Evolutionary conservation across 305 asterid species (phyloP).

Genomic region (Fraxinus platypoda): DNA sequence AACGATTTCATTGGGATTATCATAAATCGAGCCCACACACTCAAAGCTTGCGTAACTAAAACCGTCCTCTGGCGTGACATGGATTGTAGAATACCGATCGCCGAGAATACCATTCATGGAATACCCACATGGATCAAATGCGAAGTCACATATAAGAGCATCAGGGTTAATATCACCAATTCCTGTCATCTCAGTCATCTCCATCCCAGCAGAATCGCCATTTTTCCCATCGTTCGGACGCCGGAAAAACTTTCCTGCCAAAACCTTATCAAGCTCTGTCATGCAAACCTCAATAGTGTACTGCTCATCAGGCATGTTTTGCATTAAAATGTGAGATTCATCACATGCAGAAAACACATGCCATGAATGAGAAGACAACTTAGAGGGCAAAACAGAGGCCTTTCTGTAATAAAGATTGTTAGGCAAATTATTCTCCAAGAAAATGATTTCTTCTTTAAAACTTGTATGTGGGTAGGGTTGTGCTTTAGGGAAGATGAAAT

Average conservation of each 20-base stretch:
- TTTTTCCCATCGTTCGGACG: constrained; percentile 38
- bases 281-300: constrained; percentile 38
- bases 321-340: constrained; percentile 13
- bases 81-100: constrained; percentile 44
- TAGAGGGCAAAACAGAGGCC: constrained; percentile 40
- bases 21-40: constrained; percentile 46
- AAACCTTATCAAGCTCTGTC: constrained; percentile 51
- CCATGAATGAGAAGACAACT: constrained; percentile 46
- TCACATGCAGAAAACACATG: constrained; percentile 57
- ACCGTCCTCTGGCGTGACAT: constrained; percentile 44
- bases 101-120: constrained; percentile 64
- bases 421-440: constrained; percentile 45
- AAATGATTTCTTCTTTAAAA: constrained; percentile 47
- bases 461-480: constrained; percentile 38
- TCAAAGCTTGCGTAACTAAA: constrained; percentile 46
- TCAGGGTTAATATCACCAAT: constrained; percentile 41
- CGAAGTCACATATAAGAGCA: constrained; percentile 58
- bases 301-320: constrained; percentile 10
- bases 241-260: constrained; percentile 48
- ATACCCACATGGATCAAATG: constrained; percentile 71
- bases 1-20: constrained; percentile 26
- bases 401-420: constrained; percentile 38
- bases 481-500: constrained; percentile 37
- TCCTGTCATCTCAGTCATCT: constrained; percentile 56
- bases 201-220: constrained; percentile 48